A percentile compares a stretch with the other conserved stretches of the same genome.
Conservation (phyloP, 331 rosid species). For the Telfairia occidentalis region DNA sequence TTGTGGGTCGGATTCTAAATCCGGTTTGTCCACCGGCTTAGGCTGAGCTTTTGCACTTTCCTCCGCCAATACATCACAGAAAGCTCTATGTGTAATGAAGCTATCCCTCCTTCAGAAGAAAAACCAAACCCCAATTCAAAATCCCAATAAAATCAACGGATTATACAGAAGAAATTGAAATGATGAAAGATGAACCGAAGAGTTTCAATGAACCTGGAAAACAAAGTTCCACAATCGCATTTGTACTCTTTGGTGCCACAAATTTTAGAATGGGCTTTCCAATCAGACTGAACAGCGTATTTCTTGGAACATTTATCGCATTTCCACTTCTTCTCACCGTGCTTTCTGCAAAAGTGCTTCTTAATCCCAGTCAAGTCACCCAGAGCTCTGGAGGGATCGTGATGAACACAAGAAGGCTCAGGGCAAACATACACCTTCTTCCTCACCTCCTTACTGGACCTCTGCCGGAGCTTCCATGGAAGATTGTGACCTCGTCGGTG, state of each 20-base stretch:
- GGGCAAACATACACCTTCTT: conserved; percentile 90
- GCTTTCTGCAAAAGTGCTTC: conserved; percentile 85
- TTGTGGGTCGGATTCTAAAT: conserved; percentile 22
- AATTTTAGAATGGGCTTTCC: conserved; percentile 91
- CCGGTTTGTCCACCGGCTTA: conserved; percentile 12
- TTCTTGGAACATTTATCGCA: conserved; percentile 87
- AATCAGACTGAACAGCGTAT: conserved; percentile 90
- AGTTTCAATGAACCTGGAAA: conserved; percentile 43
- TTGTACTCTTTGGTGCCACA: conserved; percentile 86
- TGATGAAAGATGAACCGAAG: background rate
- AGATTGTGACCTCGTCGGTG: conserved; percentile 87
- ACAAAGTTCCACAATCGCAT: conserved; percentile 86
- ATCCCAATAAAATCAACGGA: conserved; percentile 11
- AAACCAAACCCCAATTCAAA: conserved; percentile 14
- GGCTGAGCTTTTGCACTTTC: conserved; percentile 60
- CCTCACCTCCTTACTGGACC: conserved; percentile 71
- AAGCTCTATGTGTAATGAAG: conserved; percentile 92
- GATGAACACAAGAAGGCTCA: conserved; percentile 74
- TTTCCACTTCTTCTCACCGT: conserved; percentile 97
- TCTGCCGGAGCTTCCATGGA: conserved; percentile 85
- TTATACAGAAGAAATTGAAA: background rate
- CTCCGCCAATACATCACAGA: conserved; percentile 86
- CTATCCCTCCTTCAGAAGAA: conserved; percentile 78
- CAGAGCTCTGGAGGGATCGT: conserved; percentile 74
- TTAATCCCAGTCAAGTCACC: conserved; percentile 91